Conservation (phyloP, 2,329 filamentous ascomycete genomes). For the Alternaria triticina region DNA sequence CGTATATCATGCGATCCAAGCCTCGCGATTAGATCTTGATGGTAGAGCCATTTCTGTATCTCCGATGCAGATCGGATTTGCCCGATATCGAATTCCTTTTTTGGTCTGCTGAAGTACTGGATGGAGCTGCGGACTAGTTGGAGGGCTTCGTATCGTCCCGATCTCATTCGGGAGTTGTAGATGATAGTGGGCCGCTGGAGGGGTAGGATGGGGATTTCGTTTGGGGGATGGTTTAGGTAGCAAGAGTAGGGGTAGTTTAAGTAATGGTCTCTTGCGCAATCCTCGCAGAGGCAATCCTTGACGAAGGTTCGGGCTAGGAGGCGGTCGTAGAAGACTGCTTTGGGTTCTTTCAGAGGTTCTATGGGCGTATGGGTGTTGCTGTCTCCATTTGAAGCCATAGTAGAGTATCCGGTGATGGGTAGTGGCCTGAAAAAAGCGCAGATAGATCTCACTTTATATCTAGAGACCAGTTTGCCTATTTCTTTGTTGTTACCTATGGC, state of each 20-base stretch:
- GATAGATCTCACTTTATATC: neutral
- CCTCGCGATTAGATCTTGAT: fast-evolving
- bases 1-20: neutral
- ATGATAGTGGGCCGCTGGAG: neutral
- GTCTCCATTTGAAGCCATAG: neutral
- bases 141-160: neutral
- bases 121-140: neutral
- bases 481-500: no score
- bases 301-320: neutral
- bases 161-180: neutral
- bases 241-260: neutral
- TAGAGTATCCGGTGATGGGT: neutral
- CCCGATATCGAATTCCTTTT: neutral
- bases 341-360: neutral
- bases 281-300: neutral
- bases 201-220: neutral
- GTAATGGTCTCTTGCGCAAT: neutral
- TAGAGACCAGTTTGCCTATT: neutral
- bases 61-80: neutral
- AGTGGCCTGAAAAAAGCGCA: no score
- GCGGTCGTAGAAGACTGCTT: neutral
- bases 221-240: fast-evolving
- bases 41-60: neutral
- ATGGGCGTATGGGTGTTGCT: neutral
- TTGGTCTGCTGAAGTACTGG: neutral